Evolutionary conservation across 768 basidiomycete genomes (phyloP).

Genomic region (Exsudoporus frostii): DNA sequence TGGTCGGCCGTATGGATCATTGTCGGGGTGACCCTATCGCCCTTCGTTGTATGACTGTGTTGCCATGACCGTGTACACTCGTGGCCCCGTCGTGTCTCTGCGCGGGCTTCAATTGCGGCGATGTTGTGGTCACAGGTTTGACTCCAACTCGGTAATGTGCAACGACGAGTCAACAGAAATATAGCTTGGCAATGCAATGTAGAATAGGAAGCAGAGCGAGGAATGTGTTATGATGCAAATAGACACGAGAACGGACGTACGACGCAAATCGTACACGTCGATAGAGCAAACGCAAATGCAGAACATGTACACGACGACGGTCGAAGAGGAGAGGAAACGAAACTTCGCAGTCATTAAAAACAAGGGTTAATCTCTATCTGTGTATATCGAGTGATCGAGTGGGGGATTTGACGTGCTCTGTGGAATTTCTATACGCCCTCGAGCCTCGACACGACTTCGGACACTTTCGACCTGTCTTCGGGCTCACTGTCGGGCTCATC

Average conservation of each 20-base stretch:
- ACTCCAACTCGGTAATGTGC: no score
- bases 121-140: no score
- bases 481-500: conserved; percentile 32
- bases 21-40: no score
- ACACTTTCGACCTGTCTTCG: conserved; percentile 52
- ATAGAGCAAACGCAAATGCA: background rate
- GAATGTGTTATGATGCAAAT: background rate
- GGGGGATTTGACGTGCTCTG: background rate
- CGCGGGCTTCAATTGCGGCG: no score
- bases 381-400: background rate
- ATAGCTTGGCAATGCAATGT: background rate
- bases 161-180: background rate
- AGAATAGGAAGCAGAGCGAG: conserved; percentile 4
- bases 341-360: background rate
- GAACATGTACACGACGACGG: background rate
- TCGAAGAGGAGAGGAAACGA: background rate
- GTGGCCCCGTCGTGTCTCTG: no score
- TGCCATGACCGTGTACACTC: background rate
- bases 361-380: background rate
- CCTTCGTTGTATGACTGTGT: background rate
- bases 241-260: background rate
- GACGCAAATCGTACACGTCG: background rate
- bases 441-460: conserved; percentile 33
- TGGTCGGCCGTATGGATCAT: background rate
- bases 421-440: conserved; percentile 22